Base-by-base conservation (phyloP, 1,139 yeast genomes). In the Blastobotrys elegans region DNA sequence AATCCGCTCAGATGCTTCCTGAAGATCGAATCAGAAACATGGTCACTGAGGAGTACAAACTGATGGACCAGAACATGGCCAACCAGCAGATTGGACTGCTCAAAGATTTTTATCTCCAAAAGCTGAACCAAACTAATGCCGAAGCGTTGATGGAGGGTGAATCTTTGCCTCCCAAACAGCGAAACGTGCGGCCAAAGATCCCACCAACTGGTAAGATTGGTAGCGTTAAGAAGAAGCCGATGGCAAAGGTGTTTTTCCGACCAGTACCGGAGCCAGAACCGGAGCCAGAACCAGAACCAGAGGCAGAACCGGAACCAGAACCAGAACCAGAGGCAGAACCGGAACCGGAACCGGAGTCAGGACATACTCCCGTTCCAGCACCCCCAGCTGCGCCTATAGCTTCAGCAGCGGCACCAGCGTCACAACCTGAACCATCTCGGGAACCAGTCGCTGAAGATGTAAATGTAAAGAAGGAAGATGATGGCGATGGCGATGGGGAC, bases 181-280 rank as follows among this genome's bases (percentile, higher is more conserved):
- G 90, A 45, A 81, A 83, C 53, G 75, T 78, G n/a, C 76, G 94
- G 54, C 87, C 96, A 1, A 82, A 92, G 60, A 72, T 92, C 42
- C 97, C 97, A 1, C 97, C 97, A 0, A 88, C 90, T 10, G 98
- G 97, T 40, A 90, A 87, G 64, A 86, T 92, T 34, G 67, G 84
- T 0, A 73, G 78, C 1, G 71, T 80, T 31, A 89, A 87, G 68
- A 87, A 83, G 69, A 58, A 59, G 54, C 59, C 59, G 13, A 33
- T 60, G 21, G 51, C 59, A 26, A 56, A 55, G 38, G 62, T 63
- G 10, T 65, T 58, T 37, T 52, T 59, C 38, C 43, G 49, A 14
- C 48, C 54, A n/a, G 47, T 47, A 27, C 52, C 52, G 13, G 40
- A 40, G 32, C 22, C 33, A 20, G 43, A n/a, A 37, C 27, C 20